phyloP scores from a whole-genome alignment of 306 rosid genomes.

The Luffa aegyptiaca region DNA sequence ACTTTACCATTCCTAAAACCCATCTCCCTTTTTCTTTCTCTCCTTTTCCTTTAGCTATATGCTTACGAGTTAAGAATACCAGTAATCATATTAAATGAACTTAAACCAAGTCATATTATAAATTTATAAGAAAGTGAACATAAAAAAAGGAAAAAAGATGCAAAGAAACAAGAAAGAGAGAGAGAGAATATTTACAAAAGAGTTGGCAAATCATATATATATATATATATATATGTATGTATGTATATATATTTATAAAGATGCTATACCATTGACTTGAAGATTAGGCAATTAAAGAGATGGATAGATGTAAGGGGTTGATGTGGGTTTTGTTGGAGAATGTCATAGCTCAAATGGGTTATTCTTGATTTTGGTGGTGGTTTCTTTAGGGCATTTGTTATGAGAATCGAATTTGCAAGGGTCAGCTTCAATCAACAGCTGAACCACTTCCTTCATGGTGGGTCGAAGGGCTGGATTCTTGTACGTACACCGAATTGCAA shows the following conservation, averaged over 20 bases:
- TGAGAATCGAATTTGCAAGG: conserved; percentile 37
- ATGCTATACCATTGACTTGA: neutral
- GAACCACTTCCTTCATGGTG: conserved; percentile 91
- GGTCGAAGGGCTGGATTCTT: conserved; percentile 76
- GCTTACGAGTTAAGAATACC: neutral
- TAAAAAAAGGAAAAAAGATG: neutral
- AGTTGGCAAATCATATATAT: neutral
- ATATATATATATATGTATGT: neutral
- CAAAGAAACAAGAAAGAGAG: neutral
- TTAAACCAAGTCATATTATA: neutral
- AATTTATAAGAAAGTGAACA: neutral
- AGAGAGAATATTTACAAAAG: neutral
- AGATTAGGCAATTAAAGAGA: neutral
- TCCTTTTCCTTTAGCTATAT: neutral
- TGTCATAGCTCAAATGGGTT: neutral
- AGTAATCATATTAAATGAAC: neutral
- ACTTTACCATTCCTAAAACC: neutral
- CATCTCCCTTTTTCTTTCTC: no score
- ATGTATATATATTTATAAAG: neutral
- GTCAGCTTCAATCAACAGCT: conserved; percentile 56
- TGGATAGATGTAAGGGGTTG: neutral
- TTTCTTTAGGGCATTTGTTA: conserved; percentile 14
- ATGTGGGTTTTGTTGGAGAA: neutral
- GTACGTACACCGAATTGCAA: conserved; percentile 84
- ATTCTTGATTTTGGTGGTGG: neutral